Evolutionary conservation across 192 early-diverging fungal species (phyloP).

Genomic region (Backusella circina): DNA sequence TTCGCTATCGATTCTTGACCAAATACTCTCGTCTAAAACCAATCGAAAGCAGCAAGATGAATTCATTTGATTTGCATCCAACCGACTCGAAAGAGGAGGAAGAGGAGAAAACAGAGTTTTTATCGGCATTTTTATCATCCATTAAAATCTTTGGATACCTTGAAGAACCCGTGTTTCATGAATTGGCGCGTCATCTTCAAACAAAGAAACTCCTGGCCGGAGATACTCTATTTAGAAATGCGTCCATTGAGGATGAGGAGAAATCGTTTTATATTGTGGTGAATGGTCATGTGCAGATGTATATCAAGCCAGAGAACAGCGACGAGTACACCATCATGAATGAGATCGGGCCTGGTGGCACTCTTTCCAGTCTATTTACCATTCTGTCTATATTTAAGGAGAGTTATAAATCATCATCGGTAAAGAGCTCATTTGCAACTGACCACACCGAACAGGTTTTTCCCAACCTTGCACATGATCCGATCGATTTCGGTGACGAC

Average conservation of each 20-base stretch:
- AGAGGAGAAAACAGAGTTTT: conserved; percentile 38
- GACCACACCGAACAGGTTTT: not conserved
- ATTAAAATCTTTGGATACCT: conserved; percentile 98
- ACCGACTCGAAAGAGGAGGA: conserved; percentile 44
- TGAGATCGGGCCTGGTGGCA: conserved; percentile 85
- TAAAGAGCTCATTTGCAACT: conserved; percentile 17
- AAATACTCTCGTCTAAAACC: conserved; percentile 72
- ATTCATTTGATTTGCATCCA: conserved; percentile 74
- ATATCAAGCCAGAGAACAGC: conserved; percentile 55
- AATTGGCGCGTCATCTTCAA: conserved; percentile 87
- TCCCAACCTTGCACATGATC: not conserved
- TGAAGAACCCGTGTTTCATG: conserved; percentile 93
- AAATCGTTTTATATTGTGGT: conserved; percentile 92
- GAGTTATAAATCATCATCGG: conserved; percentile 50
- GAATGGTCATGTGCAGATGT: conserved; percentile 94
- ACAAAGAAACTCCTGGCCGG: conserved; percentile 68
- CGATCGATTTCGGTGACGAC: not conserved
- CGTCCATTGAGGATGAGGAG: conserved; percentile 51
- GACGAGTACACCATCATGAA: conserved; percentile 69
- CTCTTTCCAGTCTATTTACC: conserved; percentile 88
- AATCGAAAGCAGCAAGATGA: conserved; percentile 33
- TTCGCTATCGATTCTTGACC: conserved; percentile 70
- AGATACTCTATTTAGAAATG: conserved; percentile 63
- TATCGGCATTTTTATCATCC: conserved; percentile 76
- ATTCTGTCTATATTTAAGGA: conserved; percentile 89